Conservation (phyloP, 768 basidiomycete genomes). For the Harrya chromipes region DNA sequence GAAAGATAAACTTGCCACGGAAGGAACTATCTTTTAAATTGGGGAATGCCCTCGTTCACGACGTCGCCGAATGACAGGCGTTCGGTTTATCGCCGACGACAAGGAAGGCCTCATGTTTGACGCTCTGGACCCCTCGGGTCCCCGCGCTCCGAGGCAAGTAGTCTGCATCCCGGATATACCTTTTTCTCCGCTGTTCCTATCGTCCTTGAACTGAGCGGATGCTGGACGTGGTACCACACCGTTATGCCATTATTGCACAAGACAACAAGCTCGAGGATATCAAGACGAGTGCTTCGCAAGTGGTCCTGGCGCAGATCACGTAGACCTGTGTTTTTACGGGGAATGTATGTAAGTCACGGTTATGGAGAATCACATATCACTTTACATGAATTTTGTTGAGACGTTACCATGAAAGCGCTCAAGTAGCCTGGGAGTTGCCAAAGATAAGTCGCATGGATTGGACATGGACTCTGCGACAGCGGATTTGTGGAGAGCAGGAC, state of each 20-base stretch:
- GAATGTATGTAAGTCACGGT: background rate
- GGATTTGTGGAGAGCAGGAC: too few relatives aligned
- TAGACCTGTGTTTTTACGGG: background rate
- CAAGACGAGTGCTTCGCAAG: slow-evolving; percentile 51
- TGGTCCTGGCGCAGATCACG: slow-evolving; percentile 38
- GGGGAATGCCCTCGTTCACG: background rate
- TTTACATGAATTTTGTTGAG: too few relatives aligned
- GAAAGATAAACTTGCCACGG: slow-evolving; percentile 58
- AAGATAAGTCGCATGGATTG: too few relatives aligned
- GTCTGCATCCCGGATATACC: too few relatives aligned
- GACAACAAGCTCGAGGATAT: slow-evolving; percentile 51
- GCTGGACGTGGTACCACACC: slow-evolving; percentile 29
- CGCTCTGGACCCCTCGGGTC: slow-evolving; percentile 61
- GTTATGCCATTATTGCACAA: slow-evolving; percentile 57
- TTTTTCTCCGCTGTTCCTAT: background rate
- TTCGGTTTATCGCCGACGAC: slow-evolving; percentile 70
- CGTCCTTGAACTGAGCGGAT: background rate
- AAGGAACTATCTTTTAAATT: slow-evolving; percentile 36
- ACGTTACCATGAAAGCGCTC: too few relatives aligned
- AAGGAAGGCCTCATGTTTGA: slow-evolving; percentile 63
- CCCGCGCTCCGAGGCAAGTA: slow-evolving; percentile 58
- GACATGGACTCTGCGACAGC: too few relatives aligned
- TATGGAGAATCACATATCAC: too few relatives aligned
- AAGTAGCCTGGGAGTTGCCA: too few relatives aligned
- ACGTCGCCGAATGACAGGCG: slow-evolving; percentile 30